Evolutionary conservation across 1,284 basidiomycete genomes (phyloP).

Genomic region (Ustilago loliicola): DNA sequence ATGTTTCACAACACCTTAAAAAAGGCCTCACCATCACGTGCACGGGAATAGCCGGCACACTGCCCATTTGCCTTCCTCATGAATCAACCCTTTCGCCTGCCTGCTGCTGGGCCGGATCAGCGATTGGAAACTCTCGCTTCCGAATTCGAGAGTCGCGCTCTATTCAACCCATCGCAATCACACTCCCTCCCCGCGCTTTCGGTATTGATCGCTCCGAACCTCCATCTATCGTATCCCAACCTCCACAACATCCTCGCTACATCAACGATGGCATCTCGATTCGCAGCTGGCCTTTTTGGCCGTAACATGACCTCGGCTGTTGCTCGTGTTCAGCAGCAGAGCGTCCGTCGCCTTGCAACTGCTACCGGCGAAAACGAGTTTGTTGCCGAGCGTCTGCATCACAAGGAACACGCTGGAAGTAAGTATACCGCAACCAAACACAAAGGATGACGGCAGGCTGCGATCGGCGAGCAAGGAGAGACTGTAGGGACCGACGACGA

Average conservation of each 20-base stretch:
- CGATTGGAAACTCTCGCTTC: slow-evolving; percentile 21
- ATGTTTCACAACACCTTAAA: neutral
- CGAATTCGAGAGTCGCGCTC: slow-evolving; percentile 13
- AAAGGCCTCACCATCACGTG: slow-evolving; percentile 17
- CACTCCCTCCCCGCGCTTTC: neutral
- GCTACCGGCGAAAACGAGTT: slow-evolving; percentile 56
- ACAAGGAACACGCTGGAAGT: slow-evolving; percentile 65
- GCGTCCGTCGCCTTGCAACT: slow-evolving; percentile 30
- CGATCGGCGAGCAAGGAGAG: too few species aligned
- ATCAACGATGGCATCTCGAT: slow-evolving; percentile 45
- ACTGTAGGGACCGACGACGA: too few species aligned
- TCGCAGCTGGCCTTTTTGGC: slow-evolving; percentile 42
- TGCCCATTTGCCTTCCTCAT: neutral
- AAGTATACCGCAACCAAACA: slow-evolving; percentile 23
- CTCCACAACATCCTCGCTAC: slow-evolving; percentile 3
- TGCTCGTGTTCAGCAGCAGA: slow-evolving; percentile 22
- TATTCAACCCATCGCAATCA: slow-evolving; percentile 7
- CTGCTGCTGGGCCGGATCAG: neutral
- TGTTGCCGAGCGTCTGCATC: slow-evolving; percentile 53
- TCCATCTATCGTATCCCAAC: neutral
- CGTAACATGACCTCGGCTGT: slow-evolving; percentile 23
- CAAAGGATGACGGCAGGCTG: neutral
- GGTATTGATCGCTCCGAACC: neutral
- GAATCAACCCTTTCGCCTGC: neutral
- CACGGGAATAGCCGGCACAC: slow-evolving; percentile 18